phyloP scores from a whole-genome alignment of 768 basidiomycete species.

The Kwoniella heveanensis region DNA sequence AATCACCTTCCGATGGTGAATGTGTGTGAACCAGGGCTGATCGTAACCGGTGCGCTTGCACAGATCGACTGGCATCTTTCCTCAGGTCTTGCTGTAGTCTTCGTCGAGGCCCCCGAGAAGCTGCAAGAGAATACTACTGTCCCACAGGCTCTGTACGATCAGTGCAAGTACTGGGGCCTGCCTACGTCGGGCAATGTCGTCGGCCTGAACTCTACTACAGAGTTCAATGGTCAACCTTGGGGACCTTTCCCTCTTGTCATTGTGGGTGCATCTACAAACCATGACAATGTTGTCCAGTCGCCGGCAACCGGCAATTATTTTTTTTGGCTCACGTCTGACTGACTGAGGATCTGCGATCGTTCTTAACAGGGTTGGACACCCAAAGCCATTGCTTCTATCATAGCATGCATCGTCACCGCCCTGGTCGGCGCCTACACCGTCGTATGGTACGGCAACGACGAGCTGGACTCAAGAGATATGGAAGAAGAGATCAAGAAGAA shows the following conservation, averaged over 20 bases:
- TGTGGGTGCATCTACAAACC: slow-evolving; percentile 58
- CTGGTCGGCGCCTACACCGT: slow-evolving; percentile 79
- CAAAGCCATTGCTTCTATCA: slow-evolving; percentile 54
- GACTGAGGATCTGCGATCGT: too few species aligned
- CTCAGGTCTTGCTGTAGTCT: slow-evolving; percentile 75
- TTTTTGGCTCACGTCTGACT: background rate
- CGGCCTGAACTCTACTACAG: slow-evolving; percentile 68
- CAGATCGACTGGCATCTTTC: slow-evolving; percentile 56
- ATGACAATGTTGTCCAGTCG: slow-evolving; percentile 7
- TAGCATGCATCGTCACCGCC: slow-evolving; percentile 77
- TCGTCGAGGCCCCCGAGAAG: slow-evolving; percentile 78
- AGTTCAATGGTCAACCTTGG: slow-evolving; percentile 66
- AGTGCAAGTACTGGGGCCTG: slow-evolving; percentile 69
- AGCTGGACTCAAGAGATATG: slow-evolving; percentile 77
- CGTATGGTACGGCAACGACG: slow-evolving; percentile 81
- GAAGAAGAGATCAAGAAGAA: slow-evolving; percentile 68
- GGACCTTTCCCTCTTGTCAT: slow-evolving; percentile 70
- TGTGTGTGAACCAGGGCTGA: too few species aligned
- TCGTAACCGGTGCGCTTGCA: too few species aligned
- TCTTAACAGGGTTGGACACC: slow-evolving; percentile 54
- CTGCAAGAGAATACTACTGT: slow-evolving; percentile 62
- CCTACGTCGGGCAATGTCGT: slow-evolving; percentile 82
- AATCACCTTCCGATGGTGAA: too few species aligned
- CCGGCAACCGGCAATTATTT: background rate
- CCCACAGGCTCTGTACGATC: slow-evolving; percentile 68